A percentile compares a stretch with the other conserved stretches of the same genome.
Conservation (phyloP, 2,329 filamentous ascomycete genomes). For the Colletotrichum eleusines region DNA sequence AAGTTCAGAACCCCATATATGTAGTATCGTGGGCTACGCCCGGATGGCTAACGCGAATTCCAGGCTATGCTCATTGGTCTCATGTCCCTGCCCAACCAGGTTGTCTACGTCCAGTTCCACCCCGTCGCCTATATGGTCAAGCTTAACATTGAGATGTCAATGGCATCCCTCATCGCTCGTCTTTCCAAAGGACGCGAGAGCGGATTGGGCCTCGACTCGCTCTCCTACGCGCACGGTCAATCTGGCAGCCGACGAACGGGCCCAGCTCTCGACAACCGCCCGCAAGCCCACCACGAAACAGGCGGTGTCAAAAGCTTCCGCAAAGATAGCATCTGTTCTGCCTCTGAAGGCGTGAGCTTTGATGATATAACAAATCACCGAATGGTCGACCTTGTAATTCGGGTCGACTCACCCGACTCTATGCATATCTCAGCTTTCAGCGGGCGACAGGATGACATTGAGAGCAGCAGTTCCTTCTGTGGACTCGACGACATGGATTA, state of each 20-base stretch:
- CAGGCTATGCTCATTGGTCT: slow-evolving; percentile 50
- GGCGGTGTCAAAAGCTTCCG: slow-evolving; percentile 9
- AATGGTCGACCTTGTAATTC: slow-evolving; percentile 28
- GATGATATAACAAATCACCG: slow-evolving; percentile 11
- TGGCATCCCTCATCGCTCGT: slow-evolving; percentile 63
- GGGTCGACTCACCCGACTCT: slow-evolving; percentile 12
- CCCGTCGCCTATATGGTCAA: slow-evolving; percentile 66
- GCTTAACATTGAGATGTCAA: slow-evolving; percentile 66
- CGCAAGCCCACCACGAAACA: neutral
- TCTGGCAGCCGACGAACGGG: slow-evolving; percentile 8
- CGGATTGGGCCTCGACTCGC: slow-evolving; percentile 30
- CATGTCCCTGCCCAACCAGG: slow-evolving; percentile 51
- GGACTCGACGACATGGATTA: slow-evolving; percentile 35
- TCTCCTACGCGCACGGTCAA: slow-evolving; percentile 24
- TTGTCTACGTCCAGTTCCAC: slow-evolving; percentile 63
- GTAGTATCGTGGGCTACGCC: accelerated
- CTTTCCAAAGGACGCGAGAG: slow-evolving; percentile 37
- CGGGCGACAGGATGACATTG: slow-evolving; percentile 6
- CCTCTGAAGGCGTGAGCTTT: neutral
- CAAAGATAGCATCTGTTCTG: slow-evolving; percentile 15
- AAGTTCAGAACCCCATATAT: slow-evolving; percentile 36
- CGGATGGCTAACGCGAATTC: neutral
- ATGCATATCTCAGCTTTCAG: neutral
- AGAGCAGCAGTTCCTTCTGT: slow-evolving; percentile 18
- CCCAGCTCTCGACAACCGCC: neutral